phyloP scores from a whole-genome alignment of 345 rosid genomes.

The Eucalyptus fibrosa region DNA sequence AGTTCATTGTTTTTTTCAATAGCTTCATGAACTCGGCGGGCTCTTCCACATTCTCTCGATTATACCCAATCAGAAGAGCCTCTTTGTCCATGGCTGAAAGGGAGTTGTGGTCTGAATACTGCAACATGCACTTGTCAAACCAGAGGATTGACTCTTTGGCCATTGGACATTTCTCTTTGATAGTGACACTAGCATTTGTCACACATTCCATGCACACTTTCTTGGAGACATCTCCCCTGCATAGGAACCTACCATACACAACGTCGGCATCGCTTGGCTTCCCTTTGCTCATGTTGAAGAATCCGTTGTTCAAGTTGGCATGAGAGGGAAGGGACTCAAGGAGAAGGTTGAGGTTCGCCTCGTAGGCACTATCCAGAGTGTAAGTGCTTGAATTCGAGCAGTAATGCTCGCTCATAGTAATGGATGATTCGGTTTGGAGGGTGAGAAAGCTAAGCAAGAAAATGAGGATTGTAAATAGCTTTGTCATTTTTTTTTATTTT shows the following conservation, averaged over 20 bases:
- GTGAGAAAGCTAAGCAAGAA: not conserved
- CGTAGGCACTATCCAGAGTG: not conserved
- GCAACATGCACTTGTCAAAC: conserved; percentile 28
- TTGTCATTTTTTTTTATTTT: not conserved
- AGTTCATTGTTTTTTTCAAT: not conserved
- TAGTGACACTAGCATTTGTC: not conserved
- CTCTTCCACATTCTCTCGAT: not conserved
- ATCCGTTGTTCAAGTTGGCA: not conserved
- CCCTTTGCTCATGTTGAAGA: not conserved
- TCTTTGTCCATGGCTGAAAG: not conserved
- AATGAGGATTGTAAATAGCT: not conserved
- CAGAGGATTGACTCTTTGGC: conserved; percentile 12
- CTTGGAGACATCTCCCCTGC: not conserved
- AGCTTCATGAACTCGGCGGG: not conserved
- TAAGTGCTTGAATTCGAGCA: not conserved
- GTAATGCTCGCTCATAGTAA: not conserved
- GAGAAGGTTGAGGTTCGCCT: not conserved
- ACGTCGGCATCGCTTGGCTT: not conserved
- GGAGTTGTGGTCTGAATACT: conserved; percentile 15
- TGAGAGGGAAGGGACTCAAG: not conserved
- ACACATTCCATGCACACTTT: not conserved
- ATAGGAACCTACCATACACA: not conserved
- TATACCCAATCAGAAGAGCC: not conserved
- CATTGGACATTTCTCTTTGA: conserved; percentile 11
- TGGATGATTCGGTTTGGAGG: not conserved